Conservation (phyloP, 2,329 filamentous ascomycete genomes). For the Aspergillus ibericus region DNA sequence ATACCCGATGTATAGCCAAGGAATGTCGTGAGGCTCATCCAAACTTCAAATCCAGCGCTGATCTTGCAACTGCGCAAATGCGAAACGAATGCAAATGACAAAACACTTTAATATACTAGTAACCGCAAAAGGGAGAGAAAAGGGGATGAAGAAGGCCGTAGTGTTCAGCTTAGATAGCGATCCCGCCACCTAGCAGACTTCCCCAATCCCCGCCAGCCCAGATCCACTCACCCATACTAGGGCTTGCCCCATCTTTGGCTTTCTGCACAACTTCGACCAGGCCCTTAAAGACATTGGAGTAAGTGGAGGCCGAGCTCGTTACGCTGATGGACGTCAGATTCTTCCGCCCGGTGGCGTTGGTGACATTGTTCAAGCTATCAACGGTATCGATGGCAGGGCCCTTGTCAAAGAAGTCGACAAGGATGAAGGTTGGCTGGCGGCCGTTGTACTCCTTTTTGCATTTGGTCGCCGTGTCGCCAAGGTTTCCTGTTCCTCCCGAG, state of each 20-base stretch:
- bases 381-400: slow-evolving; percentile 69
- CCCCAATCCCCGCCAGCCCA: slow-evolving; percentile 47
- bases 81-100: background rate
- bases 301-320: slow-evolving; percentile 29
- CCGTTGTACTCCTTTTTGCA: slow-evolving; percentile 60
- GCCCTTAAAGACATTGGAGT: slow-evolving; percentile 39
- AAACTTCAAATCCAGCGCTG: slow-evolving; percentile 7
- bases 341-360: slow-evolving; percentile 45
- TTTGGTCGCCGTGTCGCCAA: slow-evolving; percentile 49
- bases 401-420: slow-evolving; percentile 78
- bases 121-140: background rate
- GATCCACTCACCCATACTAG: slow-evolving; percentile 45
- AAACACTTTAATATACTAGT: background rate
- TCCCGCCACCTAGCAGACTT: slow-evolving; percentile 40
- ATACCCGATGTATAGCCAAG: slow-evolving; percentile 3
- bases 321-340: slow-evolving; percentile 30
- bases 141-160: background rate
- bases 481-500: slow-evolving; percentile 54
- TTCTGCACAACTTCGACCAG: slow-evolving; percentile 39
- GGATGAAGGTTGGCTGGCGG: slow-evolving; percentile 67
- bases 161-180: slow-evolving; percentile 29
- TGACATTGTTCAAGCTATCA: slow-evolving; percentile 65
- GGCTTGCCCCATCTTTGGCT: slow-evolving; percentile 38
- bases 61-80: background rate
- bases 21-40: slow-evolving; percentile 7